Conservation (phyloP, 495 filamentous ascomycete species). For the Corynascus novoguineensis region DNA sequence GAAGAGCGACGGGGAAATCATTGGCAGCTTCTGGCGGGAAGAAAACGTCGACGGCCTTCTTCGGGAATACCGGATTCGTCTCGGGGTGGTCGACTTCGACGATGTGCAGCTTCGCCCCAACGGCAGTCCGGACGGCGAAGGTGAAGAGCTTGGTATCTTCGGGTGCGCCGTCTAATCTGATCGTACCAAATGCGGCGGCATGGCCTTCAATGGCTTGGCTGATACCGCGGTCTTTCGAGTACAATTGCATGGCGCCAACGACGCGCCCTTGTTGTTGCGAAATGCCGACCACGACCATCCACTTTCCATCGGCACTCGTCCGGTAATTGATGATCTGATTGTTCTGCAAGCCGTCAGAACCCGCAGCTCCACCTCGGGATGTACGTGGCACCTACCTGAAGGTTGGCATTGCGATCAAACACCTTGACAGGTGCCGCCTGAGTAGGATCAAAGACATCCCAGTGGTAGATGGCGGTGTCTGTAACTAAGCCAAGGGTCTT, state of each 20-base stretch:
- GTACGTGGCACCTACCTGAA: slow-evolving; percentile 59
- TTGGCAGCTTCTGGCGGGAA: slow-evolving; percentile 92
- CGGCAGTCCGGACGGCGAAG: slow-evolving; percentile 83
- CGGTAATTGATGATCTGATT: slow-evolving; percentile 99
- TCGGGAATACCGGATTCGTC: slow-evolving; percentile 77
- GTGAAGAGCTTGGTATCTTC: slow-evolving; percentile 93
- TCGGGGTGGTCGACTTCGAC: slow-evolving; percentile 94
- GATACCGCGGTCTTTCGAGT: slow-evolving; percentile 90
- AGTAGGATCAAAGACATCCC: slow-evolving; percentile 82
- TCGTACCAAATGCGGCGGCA: slow-evolving; percentile 87
- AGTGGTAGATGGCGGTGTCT: slow-evolving; percentile 86
- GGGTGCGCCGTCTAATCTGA: slow-evolving; percentile 81
- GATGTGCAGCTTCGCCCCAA: slow-evolving; percentile 92
- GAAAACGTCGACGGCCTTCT: slow-evolving; percentile 96
- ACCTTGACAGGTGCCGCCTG: slow-evolving; percentile 78
- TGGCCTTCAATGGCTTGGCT: slow-evolving; percentile 98
- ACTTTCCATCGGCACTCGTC: slow-evolving; percentile 89
- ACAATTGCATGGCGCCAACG: slow-evolving; percentile 92
- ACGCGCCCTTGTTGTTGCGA: slow-evolving; percentile 88
- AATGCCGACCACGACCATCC: slow-evolving; percentile 97
- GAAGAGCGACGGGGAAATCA: slow-evolving; percentile 98
- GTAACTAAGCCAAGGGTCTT: slow-evolving; percentile 83
- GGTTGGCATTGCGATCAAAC: slow-evolving; percentile 87
- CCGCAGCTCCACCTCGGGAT: neutral
- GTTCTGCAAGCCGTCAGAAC: slow-evolving; percentile 45